Evolutionary conservation across 2,329 filamentous ascomycete species (phyloP), one percentile per base, ranked within the genome.

Genomic region (Penicillium rolfsii): DNA sequence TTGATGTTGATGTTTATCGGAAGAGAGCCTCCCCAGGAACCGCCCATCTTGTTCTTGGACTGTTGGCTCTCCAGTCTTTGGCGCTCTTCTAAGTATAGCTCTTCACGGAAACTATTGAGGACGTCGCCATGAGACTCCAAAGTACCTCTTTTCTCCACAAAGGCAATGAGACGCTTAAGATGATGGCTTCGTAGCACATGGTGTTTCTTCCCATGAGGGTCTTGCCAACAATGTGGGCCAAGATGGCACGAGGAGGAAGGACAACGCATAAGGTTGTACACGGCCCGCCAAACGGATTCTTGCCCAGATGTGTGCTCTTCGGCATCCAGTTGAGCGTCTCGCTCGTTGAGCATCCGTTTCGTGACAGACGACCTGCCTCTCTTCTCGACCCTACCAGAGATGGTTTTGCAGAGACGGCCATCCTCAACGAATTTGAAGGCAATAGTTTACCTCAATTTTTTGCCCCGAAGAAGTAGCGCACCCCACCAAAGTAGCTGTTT

Each of bases 161-260:
- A 58, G 22, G 46, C 43, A 5, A 63, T 56, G 2, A 64, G 41
- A 24, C 57, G 33, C 52, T 38, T 38, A 0, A 52, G 19, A 57
- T 61, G 12, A 28, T 61, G 46, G 2, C 16, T 61, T 30, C 57
- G 56, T 5, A 67, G 58, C 8, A 16, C 7, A 54, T 65, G 64
- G 43, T 67, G 58, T 36, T 67, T 69, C 33, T 63, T 65, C n/a
- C 59, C 40, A 16, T 57, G 28, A 7, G 61, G 62, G 30, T 67
- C 62, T 45, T 64, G 54, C 60, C 40, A 67, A 55, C 57, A 67
- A 52, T 67, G 33, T 22, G 52, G 60, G 9, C 62, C 61, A 26
- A 67, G 60, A 16, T 66, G 38, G 41, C 57, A 67, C n/a, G 45
- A 60, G 11, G 54, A 24, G 0, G 38, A 55, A 43, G 36, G 53